Evolutionary conservation across 1,139 yeast genomes (phyloP), one percentile per base, ranked within the genome.

Genomic region (Yamadazyma kanchanaburiensis): DNA sequence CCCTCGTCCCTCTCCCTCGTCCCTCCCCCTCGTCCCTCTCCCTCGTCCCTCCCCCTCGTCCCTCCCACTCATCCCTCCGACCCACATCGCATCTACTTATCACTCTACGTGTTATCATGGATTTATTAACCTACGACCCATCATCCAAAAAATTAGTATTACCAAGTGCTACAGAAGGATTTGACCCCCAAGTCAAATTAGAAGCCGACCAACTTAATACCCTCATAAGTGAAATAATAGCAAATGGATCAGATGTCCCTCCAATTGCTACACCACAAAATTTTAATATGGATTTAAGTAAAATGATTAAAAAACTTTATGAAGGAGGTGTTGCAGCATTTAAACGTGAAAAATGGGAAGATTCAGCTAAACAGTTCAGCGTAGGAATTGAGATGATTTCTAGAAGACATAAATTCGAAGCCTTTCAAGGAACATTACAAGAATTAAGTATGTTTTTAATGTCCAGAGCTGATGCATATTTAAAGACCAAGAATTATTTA

Each of bases 401-500:
- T 39, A 78, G 85, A 44, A 75, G 97, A 54, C 79, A 88, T 20
- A 80, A 85, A 47, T 88, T 89, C 72, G 98, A 91, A 54, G 69
- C 89, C 8, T 84, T 88, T 48, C 88, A 77, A 42, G 73, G 80
- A 24, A 82, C 89, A 22, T 59, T 88, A 33, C 89, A 83, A 48
- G 97, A 91, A 53, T 60, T 85, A 33, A 71, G 80, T 28, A 68
- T 76, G 47, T 73, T 87, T 49, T 59, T 89, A 35, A 81, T 80
- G 64, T 82, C 87, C 33, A 72, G 96, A 42, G 79, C 95, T 14
- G 97, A 89, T 49, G 85, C 95, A 0, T 74, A 81, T 47, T 66
- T 88, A 52, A 72, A 81, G 46, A 64, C 72, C 34, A 70, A 76
- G 31, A 64, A 77, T 35, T 84, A 76, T 62, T 58, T 82, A 26